A percentile compares a stretch with the other conserved stretches of the same genome.
These are phyloP conservation scores for Vanrija humicola DNA, from an alignment of 1,284 basidiomycete genomes.

Conservation along the genomic window DNA sequence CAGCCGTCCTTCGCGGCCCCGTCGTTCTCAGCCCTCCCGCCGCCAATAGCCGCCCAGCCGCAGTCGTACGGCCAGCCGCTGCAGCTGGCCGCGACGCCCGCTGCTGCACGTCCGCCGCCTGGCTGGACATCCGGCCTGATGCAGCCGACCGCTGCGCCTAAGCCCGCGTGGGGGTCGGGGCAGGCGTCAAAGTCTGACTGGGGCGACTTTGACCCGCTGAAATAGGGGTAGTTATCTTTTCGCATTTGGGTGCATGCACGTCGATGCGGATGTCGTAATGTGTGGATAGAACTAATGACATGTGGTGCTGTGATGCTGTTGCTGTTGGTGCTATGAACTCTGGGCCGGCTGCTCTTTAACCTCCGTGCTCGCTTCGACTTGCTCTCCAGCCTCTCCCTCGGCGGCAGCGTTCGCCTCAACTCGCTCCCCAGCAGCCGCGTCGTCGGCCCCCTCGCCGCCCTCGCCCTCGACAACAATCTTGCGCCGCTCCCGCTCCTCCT, in stretches of 20 bases:
- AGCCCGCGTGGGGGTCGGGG: conserved; percentile 25
- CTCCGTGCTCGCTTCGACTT: too few relatives aligned
- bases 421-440: not conserved
- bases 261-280: too few relatives aligned
- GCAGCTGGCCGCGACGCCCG: conserved; percentile 3
- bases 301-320: too few relatives aligned
- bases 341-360: too few relatives aligned
- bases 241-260: not conserved
- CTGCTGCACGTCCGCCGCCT: conserved; percentile 33
- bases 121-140: conserved; percentile 41
- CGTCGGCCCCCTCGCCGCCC: not conserved
- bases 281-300: too few relatives aligned
- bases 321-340: too few relatives aligned
- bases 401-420: too few relatives aligned
- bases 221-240: conserved; percentile 16
- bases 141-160: conserved; percentile 37
- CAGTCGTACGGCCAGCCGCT: not conserved
- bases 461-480: conserved; percentile 23
- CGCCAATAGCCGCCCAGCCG: not conserved
- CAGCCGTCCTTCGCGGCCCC: conserved; percentile 6
- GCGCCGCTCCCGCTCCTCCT: conserved; percentile 49
- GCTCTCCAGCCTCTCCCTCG: too few relatives aligned
- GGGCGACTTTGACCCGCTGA: conserved; percentile 48
- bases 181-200: conserved; percentile 31
- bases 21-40: not conserved